Evolutionary conservation across 768 basidiomycete genomes (phyloP).

Genomic region (Exsudoporus frostii): DNA sequence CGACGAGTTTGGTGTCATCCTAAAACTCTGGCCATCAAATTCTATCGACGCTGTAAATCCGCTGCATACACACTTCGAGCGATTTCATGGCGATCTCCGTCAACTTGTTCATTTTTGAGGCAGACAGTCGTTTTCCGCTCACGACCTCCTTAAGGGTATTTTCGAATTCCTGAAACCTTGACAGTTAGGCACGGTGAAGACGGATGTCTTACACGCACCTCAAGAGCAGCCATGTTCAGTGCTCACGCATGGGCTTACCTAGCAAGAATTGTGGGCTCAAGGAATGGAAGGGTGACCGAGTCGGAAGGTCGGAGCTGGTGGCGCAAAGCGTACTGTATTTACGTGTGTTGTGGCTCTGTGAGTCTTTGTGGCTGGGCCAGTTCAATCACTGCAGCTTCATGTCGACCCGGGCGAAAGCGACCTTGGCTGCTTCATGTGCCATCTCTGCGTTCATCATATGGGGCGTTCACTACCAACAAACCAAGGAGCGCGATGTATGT

Average conservation of each 20-base stretch:
- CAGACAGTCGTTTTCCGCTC: constrained; percentile 77
- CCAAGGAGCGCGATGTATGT: constrained; percentile 73
- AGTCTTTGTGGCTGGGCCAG: constrained; percentile 18
- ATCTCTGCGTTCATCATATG: constrained; percentile 73
- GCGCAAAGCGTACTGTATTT: constrained; percentile 34
- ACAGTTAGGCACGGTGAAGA: constrained; percentile 5
- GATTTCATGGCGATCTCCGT: constrained; percentile 75
- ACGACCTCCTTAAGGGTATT: constrained; percentile 77
- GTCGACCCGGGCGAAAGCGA: constrained; percentile 73
- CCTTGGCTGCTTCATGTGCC: constrained; percentile 63
- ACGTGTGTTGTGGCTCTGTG: constrained; percentile 32
- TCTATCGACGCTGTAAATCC: not conserved
- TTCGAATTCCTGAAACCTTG: constrained; percentile 67
- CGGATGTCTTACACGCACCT: constrained; percentile 30
- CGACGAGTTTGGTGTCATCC: constrained; percentile 86
- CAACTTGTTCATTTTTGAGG: constrained; percentile 77
- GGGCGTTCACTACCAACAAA: constrained; percentile 87
- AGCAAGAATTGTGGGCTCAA: constrained; percentile 6
- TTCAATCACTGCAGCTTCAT: constrained; percentile 26
- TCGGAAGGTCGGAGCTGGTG: constrained; percentile 12
- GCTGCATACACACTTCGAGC: constrained; percentile 58
- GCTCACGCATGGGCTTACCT: constrained; percentile 20
- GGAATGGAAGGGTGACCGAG: constrained; percentile 12
- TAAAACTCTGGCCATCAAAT: constrained; percentile 29
- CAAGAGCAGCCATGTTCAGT: constrained; percentile 38